Evolutionary conservation across 2,329 filamentous ascomycete species (phyloP), one percentile per base, ranked within the genome.

Genomic region (Amphichorda felina): DNA sequence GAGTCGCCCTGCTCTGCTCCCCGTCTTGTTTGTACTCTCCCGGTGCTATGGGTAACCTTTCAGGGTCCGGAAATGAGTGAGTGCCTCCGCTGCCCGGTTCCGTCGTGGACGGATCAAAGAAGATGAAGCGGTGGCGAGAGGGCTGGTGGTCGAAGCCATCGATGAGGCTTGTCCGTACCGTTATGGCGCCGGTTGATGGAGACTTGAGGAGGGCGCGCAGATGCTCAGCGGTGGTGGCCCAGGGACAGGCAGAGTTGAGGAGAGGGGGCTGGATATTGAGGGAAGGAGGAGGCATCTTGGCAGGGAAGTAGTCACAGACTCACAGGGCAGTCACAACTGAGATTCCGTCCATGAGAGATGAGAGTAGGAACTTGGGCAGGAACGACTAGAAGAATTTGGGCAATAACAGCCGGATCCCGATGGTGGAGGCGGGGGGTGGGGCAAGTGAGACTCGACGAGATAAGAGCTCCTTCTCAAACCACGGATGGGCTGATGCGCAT

Each of bases 161-260:
- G 13, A 82, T 54, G 5, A 84, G 65, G 3, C 75, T 74, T 1
- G 83, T 89, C 10, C 83, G 68, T 3, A 76, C 83, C 2, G 83
- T 88, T 22, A 88, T 72, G 11, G 81, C 82, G 40, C 83, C 83
- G 0, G 78, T 86, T 36, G 71, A 60, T 0, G 70, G 61, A 34
- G 65, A 76, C 21, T 60, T 51, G 49, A 82, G 82, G 6, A 88
- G 70, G 2, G 57, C 56, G 27, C 60, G 53, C 4, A 88, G 68
- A 42, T 87, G 72, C 4, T 68, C 61, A 5, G 69, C 54, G 3
- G 70, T 74, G 0, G 80, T 84, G 18, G 82, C 81, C 82, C 82
- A 87, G 1, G 82, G 82, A 34, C 73, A 79, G 21, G 83, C 74
- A 1, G 81, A 82, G 57, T 88, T 88, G 43, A 87, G 61, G 6